phyloP scores from a whole-genome alignment of 345 rosid genomes.

The Eucalyptus curtisii region DNA sequence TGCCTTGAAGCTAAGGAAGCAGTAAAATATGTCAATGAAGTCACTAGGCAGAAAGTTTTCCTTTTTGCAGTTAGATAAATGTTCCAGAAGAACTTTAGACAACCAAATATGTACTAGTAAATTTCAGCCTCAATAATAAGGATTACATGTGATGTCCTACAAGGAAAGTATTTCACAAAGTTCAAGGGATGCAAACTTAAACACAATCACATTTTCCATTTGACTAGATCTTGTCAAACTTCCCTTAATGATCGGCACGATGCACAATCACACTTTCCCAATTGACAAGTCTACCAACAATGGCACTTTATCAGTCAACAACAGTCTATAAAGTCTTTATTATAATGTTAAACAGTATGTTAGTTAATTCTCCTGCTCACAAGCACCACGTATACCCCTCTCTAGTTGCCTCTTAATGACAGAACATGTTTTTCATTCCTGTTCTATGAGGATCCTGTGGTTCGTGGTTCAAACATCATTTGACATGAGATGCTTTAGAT shows the following conservation, averaged over 20 bases:
- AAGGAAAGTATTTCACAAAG: neutral
- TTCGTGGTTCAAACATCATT: neutral
- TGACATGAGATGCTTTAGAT: neutral
- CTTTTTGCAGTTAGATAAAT: neutral
- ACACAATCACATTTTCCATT: neutral
- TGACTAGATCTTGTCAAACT: neutral
- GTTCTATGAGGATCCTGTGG: neutral
- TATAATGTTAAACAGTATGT: neutral
- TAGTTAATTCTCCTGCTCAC: neutral
- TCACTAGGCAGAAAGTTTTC: neutral
- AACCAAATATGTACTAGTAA: neutral
- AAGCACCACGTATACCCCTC: neutral
- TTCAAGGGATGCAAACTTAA: neutral
- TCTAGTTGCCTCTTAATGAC: neutral
- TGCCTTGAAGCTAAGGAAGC: slow-evolving; percentile 30
- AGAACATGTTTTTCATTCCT: neutral
- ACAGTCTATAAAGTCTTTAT: neutral
- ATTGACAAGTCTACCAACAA: neutral
- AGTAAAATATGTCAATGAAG: neutral
- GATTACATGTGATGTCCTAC: neutral
- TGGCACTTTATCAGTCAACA: neutral
- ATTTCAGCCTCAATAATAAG: neutral
- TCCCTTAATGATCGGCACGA: neutral
- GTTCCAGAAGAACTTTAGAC: neutral
- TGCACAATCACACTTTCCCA: neutral